These are phyloP conservation scores for Crithidia mellificae DNA, from an alignment of 208 protist species.

Conservation along the genomic window DNA sequence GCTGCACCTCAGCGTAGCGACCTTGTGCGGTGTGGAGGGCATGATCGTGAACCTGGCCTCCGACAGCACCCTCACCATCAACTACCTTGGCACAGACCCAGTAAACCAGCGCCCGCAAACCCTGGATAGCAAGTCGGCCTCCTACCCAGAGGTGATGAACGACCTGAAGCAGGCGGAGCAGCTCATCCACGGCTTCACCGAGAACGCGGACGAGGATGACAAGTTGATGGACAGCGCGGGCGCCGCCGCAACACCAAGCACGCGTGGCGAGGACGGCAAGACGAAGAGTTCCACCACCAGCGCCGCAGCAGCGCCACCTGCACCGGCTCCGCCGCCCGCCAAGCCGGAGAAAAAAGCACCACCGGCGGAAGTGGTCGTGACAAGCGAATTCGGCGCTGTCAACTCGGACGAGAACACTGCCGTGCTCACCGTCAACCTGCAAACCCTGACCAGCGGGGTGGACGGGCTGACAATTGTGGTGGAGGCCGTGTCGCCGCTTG, in stretches of 20 bases:
- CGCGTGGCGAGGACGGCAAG: neutral
- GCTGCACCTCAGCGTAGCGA: constrained; percentile 56
- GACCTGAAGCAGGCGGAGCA: constrained; percentile 77
- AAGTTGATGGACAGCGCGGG: neutral
- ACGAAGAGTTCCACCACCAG: neutral
- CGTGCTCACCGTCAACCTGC: constrained; percentile 32
- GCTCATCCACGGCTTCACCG: constrained; percentile 52
- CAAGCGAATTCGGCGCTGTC: constrained; percentile 13
- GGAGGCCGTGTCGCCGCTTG: constrained; percentile 49
- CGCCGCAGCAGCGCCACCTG: neutral
- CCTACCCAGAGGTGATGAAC: constrained; percentile 84
- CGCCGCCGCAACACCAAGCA: neutral
- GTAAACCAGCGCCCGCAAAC: constrained; percentile 66
- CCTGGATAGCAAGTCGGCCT: constrained; percentile 68
- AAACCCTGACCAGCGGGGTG: constrained; percentile 3
- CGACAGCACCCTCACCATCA: constrained; percentile 65
- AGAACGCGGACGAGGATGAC: constrained; percentile 18
- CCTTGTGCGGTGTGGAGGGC: constrained; percentile 67
- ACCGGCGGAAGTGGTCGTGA: constrained; percentile 6
- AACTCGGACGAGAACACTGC: constrained; percentile 6
- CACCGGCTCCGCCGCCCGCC: neutral
- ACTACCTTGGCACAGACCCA: constrained; percentile 95
- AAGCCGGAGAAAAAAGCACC: neutral
- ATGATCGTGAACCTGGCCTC: constrained; percentile 79
- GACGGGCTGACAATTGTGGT: constrained; percentile 51